phyloP scores from a whole-genome alignment of 176 grass and related monocot species.

The Aechmea fasciata region DNA sequence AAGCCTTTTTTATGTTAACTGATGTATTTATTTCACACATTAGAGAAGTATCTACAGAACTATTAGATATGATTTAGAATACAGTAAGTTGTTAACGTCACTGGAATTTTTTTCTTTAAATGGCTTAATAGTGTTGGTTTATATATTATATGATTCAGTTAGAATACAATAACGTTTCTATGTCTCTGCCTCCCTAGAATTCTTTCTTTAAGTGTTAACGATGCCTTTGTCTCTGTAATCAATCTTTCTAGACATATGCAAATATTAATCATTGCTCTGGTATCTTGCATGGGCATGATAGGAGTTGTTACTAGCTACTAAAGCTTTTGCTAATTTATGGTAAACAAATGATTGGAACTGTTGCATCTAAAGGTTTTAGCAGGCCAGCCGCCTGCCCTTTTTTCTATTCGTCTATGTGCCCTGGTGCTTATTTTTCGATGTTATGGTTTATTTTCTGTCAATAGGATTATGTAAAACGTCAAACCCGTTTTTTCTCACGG shows the following conservation, averaged over 20 bases:
- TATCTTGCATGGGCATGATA: neutral
- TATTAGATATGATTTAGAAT: no score
- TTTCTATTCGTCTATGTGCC: neutral
- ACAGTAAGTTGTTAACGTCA: no score
- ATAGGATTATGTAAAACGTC: constrained; percentile 78
- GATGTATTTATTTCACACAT: no score
- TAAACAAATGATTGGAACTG: neutral
- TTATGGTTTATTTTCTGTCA: neutral
- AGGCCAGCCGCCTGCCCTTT: neutral
- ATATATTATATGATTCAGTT: no score
- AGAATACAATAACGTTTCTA: no score
- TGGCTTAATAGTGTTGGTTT: no score
- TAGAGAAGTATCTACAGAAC: no score
- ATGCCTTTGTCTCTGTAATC: neutral
- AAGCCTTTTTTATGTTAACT: no score
- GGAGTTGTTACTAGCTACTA: neutral
- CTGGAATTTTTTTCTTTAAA: no score
- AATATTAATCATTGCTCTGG: neutral
- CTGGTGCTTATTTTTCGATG: constrained; percentile 1
- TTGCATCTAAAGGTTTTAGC: neutral
- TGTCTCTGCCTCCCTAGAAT: no score
- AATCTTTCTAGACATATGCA: neutral
- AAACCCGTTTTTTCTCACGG: constrained; percentile 92
- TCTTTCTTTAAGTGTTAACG: neutral
- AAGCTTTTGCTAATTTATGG: neutral